Conservation (phyloP, 345 rosid genomes). For the Moricandia arvensis region DNA sequence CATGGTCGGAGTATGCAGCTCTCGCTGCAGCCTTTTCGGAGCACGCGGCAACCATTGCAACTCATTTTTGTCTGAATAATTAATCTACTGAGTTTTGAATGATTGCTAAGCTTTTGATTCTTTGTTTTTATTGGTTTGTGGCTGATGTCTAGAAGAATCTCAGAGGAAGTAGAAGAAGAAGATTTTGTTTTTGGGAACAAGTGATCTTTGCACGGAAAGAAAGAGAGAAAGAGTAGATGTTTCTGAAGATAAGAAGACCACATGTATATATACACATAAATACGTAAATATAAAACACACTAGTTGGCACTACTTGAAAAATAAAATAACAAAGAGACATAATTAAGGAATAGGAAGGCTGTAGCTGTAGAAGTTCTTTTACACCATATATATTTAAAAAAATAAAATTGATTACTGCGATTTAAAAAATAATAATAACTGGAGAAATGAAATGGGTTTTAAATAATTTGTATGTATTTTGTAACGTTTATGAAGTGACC, state of each 20-base stretch:
- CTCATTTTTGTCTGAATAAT: slow-evolving; percentile 52
- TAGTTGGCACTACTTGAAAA: neutral
- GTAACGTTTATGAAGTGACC: slow-evolving; percentile 22
- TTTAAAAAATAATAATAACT: neutral
- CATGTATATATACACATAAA: slow-evolving; percentile 9
- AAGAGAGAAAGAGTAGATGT: slow-evolving; percentile 16
- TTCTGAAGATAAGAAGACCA: slow-evolving; percentile 15
- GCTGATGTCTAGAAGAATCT: slow-evolving; percentile 5
- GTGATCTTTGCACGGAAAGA: neutral
- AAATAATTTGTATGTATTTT: neutral
- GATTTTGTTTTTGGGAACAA: slow-evolving; percentile 39
- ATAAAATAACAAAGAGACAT: slow-evolving; percentile 12
- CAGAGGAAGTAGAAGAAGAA: slow-evolving; percentile 8
- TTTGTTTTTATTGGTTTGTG: slow-evolving; percentile 2
- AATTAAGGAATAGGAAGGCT: neutral
- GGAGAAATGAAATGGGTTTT: neutral
- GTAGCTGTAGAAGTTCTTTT: slow-evolving; percentile 25
- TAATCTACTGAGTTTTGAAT: neutral
- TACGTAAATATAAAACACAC: slow-evolving; percentile 11
- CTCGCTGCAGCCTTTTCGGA: slow-evolving; percentile 97
- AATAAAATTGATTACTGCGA: neutral
- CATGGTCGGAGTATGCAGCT: slow-evolving; percentile 85
- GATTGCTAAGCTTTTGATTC: too few relatives aligned
- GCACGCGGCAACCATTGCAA: slow-evolving; percentile 96
- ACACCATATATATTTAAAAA: neutral